Evolutionary conservation across 106 monocot species (phyloP), one percentile per base, ranked within the genome.

Genomic region (Amphibolis antarctica): DNA sequence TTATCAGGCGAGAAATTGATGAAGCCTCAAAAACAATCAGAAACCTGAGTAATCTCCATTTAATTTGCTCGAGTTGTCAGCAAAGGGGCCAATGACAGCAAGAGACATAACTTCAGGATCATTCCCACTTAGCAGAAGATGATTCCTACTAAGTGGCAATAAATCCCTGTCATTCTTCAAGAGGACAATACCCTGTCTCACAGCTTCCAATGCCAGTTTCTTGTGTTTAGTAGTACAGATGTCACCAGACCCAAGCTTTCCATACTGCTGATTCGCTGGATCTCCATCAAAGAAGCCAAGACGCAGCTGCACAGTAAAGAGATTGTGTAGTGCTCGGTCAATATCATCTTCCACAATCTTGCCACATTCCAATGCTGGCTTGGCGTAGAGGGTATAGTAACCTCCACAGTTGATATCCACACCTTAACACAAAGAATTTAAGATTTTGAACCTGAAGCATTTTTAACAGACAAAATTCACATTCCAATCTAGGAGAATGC

Each of bases 341-440:
- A 98, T 82, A 48, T 98, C 84, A 44, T 71, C 67, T 67, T 87
- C 81, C 47, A 46, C 42, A 12, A 91, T 69, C 58, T 82, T 87
- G 24, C 90, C 82, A 3, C 50, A 30, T 56, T 82, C 42, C 5
- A 98, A 68, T 12, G 90, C 90, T 19, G 75, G 69, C 27, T 75
- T 67, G 0, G 87, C 69, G 55, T 87, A 71, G 14, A 76, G 61
- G 1, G 77, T 75, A 43, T 90, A 68, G 42, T 82, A 91, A 13
- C 84, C 77, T 27, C 98, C 98, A 45, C 98, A 98, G 49, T 91
- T 82, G 63, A 98, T 75, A 68, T 98, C 98, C 74, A 98, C 82
- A 18, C 98, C 96, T 93, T 73, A 1, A 20, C 42, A 15, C 43
- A 28, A 28, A 4, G 36, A 36, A 2, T 7, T 2, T 7, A 36